Conservation (phyloP, 257 asterid species). For the Schizonepeta tenuifolia region DNA sequence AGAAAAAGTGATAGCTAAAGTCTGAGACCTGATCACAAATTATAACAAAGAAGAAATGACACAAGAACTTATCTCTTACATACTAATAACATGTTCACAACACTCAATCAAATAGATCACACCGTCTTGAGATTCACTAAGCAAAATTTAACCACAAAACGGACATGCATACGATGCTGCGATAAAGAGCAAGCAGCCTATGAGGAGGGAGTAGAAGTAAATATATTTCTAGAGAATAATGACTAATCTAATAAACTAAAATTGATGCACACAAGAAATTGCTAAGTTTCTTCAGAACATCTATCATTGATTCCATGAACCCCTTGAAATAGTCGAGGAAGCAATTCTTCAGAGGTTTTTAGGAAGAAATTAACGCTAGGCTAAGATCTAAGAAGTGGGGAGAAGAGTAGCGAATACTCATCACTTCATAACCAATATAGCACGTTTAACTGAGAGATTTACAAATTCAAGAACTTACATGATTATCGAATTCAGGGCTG, state of each 20-base stretch:
- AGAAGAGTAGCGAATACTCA: background rate
- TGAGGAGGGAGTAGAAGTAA: background rate
- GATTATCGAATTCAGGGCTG: conserved; percentile 75
- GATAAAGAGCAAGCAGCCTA: background rate
- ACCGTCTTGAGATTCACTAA: background rate
- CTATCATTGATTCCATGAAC: too few species aligned
- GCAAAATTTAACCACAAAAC: background rate
- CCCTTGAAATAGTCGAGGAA: too few species aligned
- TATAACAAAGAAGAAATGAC: background rate
- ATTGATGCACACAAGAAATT: too few species aligned
- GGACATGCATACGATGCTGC: background rate
- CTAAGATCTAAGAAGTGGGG: background rate
- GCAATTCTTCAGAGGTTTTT: too few species aligned
- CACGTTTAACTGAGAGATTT: conserved; percentile 11
- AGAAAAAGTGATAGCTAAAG: background rate
- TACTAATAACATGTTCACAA: background rate
- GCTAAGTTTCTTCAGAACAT: too few species aligned
- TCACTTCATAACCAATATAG: conserved; percentile 19
- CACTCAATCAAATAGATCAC: background rate
- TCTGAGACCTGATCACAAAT: background rate
- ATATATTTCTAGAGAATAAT: background rate
- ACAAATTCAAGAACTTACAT: conserved; percentile 48
- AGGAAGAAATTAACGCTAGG: background rate
- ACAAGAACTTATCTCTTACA: background rate
- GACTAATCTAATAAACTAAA: background rate